phyloP scores from a whole-genome alignment of 2,329 filamentous ascomycete species.

The Diaporthe ampelina region DNA sequence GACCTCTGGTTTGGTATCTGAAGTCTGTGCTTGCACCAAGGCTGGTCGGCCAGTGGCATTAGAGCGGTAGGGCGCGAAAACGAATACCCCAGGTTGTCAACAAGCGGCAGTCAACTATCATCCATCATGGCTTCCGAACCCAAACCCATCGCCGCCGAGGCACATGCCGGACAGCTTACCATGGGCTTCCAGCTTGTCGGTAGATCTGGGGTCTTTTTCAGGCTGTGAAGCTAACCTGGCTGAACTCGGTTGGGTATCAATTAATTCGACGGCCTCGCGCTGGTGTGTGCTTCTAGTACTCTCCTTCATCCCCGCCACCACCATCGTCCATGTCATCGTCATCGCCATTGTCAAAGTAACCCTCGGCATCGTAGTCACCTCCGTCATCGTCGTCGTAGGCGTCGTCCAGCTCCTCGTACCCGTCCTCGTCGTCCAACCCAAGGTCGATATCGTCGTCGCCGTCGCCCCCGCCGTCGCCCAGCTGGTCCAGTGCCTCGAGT shows the following conservation, averaged over 20 bases:
- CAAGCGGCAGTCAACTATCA: conserved; percentile 10
- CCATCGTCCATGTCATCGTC: conserved; percentile 65
- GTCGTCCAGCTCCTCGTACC: conserved; percentile 56
- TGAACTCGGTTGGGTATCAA: conserved; percentile 27
- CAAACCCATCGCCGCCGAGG: background rate
- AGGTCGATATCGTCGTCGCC: conserved; percentile 53
- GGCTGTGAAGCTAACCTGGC: no score
- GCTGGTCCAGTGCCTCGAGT: conserved; percentile 60
- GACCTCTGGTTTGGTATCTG: background rate
- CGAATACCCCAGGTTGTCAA: conserved; percentile 40
- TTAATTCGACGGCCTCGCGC: background rate
- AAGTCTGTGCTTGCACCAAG: background rate
- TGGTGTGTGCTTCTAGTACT: conserved; percentile 31
- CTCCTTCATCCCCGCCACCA: conserved; percentile 50
- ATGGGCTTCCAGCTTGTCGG: background rate
- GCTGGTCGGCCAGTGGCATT: background rate
- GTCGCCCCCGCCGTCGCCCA: conserved; percentile 55
- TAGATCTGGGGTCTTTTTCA: background rate
- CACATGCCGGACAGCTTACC: background rate
- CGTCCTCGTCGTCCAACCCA: conserved; percentile 63
- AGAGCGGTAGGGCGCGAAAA: conserved; percentile 36
- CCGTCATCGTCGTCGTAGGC: conserved; percentile 71
- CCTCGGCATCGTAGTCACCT: conserved; percentile 73
- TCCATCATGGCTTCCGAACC: background rate
- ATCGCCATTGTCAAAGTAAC: conserved; percentile 72